Evolutionary conservation across 1,139 yeast genomes (phyloP), one percentile per base, ranked within the genome.

Genomic region (Pneumocystis jirovecii): DNA sequence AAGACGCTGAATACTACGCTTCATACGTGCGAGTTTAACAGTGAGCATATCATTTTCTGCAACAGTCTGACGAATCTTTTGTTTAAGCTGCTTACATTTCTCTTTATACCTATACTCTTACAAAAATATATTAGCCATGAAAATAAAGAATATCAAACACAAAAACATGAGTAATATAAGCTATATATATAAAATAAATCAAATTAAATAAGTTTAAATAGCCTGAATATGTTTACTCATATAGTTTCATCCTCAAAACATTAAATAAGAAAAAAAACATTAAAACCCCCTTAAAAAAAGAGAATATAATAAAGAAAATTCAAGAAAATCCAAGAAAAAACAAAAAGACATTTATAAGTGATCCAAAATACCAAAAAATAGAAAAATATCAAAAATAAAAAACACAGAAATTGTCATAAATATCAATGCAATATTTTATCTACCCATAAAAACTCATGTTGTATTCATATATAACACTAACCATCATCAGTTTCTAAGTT

Each of bases 11-110:
- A 91, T 85, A 6, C 91, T 83, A 31, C 85, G 81, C 70, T 87
- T 85, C 8, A 96, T 86, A 71, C 97, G 82, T 21, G 87, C 82
- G 56, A 93, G 83, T 1, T 96, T 90, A 57, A 90, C 77, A 0
- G 91, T 82, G 64, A 90, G 83, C 8, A 85, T 77, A 72, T 89
- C 95, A 74, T 93, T 95, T 73, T 84, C 84, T 65, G 83, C 85
- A 72, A 91, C 96, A 59, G 91, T 81, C 70, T 87, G 90, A 17
- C 79, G 78, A 62, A 93, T 85, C 71, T 95, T 81, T 69, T 82
- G 81, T 73, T 86, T 85, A 71, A 91, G 79, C 64, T 87, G 95
- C 70, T 80, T 80, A 74, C 93, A 86, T 74, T 86, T 86, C 70
- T 82, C 83, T 70, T 81, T 81, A 70, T 77, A 77, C 64, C 74